A percentile compares a stretch with the other conserved stretches of the same genome.
phyloP scores from a whole-genome alignment of 2,329 filamentous ascomycete genomes.

The Colletotrichum truncatum region DNA sequence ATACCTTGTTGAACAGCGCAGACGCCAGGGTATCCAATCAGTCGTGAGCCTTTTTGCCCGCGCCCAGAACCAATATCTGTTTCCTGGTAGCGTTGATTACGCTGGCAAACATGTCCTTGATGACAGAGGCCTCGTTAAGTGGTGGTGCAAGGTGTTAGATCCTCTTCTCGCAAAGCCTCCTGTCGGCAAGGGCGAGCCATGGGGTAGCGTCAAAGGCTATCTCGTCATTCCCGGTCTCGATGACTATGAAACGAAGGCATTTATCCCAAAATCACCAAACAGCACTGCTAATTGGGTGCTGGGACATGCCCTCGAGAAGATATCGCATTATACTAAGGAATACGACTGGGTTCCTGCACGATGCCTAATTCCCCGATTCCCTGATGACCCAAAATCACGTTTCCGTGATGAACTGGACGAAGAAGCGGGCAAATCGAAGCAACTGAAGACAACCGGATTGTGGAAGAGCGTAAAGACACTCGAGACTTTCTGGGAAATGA shows the following conservation, averaged over 20 bases:
- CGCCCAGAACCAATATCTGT: constrained; percentile 92
- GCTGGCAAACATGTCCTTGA: constrained; percentile 88
- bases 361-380: constrained; percentile 88
- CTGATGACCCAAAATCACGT: constrained; percentile 93
- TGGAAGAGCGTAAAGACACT: constrained; percentile 88
- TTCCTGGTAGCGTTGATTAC: constrained; percentile 90
- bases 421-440: constrained; percentile 70
- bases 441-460: constrained; percentile 66
- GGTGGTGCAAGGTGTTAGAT: constrained; percentile 93
- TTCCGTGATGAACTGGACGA: constrained; percentile 91
- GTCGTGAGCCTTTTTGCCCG: constrained; percentile 92
- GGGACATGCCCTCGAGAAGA: constrained; percentile 73
- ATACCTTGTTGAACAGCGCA: constrained; percentile 75
- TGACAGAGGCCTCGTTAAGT: constrained; percentile 88
- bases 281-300: constrained; percentile 72
- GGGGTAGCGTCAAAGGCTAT: constrained; percentile 74
- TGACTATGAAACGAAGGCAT: constrained; percentile 79
- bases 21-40: constrained; percentile 71
- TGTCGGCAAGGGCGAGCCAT: constrained; percentile 39
- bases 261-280: constrained; percentile 69
- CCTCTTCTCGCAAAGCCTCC: constrained; percentile 69
- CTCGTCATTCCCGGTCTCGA: constrained; percentile 90
- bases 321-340: constrained; percentile 70
- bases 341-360: constrained; percentile 74
- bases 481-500: constrained; percentile 98